Base-by-base conservation (phyloP, 495 filamentous ascomycete species). In the Paragyromitra xinjiangensis region DNA sequence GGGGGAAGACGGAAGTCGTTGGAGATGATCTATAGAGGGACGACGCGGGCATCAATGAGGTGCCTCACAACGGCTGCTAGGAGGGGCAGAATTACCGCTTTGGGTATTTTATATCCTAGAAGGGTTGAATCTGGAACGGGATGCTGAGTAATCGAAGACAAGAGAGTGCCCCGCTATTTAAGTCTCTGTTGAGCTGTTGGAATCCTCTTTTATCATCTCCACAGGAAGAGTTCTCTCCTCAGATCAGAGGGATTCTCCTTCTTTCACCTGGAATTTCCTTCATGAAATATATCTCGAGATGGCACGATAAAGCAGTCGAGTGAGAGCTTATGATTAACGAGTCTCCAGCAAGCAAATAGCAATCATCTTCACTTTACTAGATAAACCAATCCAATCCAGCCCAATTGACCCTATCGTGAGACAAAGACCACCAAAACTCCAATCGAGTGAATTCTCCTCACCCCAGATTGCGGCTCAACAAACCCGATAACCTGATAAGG, bases 41-140 rank as follows among this genome's bases (percentile, higher is more conserved):
- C 48, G 71, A 65, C 59, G 71, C 64, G 64, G 72, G 72, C 72
- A 66, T 48, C 63, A 66, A 65, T 39, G 44, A 42, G 40, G 67
- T 51, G 64, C 19, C 29, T 34, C 29, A 34, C 29, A 45, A 45
- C 44, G 14, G 44, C 44, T 16, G 44, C 0, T 59, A 73, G 61
- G 74, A 77, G 74, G 74, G 74, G 74, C 68, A 77, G 67, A 76
- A 76, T 71, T 55, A 5, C 74, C 44, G 16, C 16, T 42, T 59
- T 9, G 5, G 67, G 73, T 48, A 24, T 26, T 12, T 53, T 55
- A 14, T 16, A 51, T 58, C 73, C 67, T 6, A 1, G 50, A 65
- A 24, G 2, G 22, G 73, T 1, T 37, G 42, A 29, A 4, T 7
- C n/a, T 8, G 7, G 2, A 0, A 4, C 11, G 1, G 29, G 7